Conservation (phyloP, 805 yeast species). For the Yarrowia sp. region DNA sequence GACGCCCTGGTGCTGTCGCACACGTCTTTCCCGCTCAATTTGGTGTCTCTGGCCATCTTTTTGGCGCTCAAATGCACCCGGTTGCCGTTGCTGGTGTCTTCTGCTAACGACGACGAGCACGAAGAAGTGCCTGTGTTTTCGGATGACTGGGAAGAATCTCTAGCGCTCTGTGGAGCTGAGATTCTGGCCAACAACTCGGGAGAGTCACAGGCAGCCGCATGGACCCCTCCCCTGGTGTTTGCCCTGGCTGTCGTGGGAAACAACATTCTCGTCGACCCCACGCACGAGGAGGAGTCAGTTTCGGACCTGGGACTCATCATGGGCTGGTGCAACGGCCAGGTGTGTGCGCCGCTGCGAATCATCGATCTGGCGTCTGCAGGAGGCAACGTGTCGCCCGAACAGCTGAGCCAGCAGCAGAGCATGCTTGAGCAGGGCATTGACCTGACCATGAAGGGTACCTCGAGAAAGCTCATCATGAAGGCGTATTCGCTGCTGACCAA, state of each 20-base stretch:
- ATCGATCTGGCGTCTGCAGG: constrained; percentile 67
- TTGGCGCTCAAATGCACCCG: constrained; percentile 80
- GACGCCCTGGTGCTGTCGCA: constrained; percentile 82
- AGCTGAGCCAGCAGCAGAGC: constrained; percentile 47
- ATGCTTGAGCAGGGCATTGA: constrained; percentile 42
- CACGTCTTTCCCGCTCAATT: constrained; percentile 79
- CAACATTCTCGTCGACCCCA: constrained; percentile 78
- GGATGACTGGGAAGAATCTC: constrained; percentile 79
- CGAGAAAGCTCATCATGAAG: constrained; percentile 52
- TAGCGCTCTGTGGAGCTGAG: constrained; percentile 54
- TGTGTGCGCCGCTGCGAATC: constrained; percentile 75
- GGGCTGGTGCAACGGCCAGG: constrained; percentile 71
- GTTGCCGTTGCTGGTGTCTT: constrained; percentile 74
- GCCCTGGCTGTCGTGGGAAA: constrained; percentile 79
- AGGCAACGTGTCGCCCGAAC: constrained; percentile 51
- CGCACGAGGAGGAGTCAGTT: constrained; percentile 86
- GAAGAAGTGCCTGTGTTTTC: constrained; percentile 91
- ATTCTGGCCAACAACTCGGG: constrained; percentile 40
- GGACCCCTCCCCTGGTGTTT: constrained; percentile 78
- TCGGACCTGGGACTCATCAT: constrained; percentile 81
- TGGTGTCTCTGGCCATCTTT: constrained; percentile 80
- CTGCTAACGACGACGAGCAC: constrained; percentile 64
- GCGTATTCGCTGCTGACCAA: constrained; percentile 65
- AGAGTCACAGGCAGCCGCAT: constrained; percentile 43
- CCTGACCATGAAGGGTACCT: constrained; percentile 40